These are phyloP conservation scores for Vitis rotundifolia DNA, from an alignment of 164 flowering plant genomes.

Conservation along the genomic window DNA sequence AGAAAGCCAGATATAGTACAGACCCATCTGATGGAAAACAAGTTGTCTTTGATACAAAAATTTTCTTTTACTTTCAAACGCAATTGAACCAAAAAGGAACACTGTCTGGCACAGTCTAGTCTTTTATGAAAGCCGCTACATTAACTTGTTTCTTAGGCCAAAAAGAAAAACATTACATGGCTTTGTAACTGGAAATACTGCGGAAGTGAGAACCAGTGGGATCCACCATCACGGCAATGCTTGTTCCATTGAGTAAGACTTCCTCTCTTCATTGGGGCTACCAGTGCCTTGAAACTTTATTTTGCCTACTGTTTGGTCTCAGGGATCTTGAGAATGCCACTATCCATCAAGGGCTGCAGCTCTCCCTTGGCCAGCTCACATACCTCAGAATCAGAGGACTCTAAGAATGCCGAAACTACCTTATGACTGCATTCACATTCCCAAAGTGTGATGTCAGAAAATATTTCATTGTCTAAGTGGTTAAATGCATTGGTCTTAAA, in stretches of 20 bases:
- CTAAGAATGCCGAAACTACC: slow-evolving; percentile 72
- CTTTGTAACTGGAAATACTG: too few species aligned
- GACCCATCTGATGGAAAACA: not conserved
- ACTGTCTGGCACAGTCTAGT: too few species aligned
- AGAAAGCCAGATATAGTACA: not conserved
- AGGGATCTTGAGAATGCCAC: slow-evolving; percentile 57
- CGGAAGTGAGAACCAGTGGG: too few species aligned
- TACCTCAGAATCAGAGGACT: slow-evolving; percentile 53
- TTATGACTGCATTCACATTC: slow-evolving; percentile 51
- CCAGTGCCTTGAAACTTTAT: too few species aligned
- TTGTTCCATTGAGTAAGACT: too few species aligned
- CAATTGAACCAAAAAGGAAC: not conserved
- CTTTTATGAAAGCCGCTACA: too few species aligned
- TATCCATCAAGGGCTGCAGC: slow-evolving; percentile 66
- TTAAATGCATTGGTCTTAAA: not conserved
- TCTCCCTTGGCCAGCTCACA: slow-evolving; percentile 46
- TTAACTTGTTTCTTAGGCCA: too few species aligned
- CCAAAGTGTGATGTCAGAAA: slow-evolving; percentile 5
- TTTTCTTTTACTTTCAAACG: not conserved
- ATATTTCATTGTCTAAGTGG: not conserved
- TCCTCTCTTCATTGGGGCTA: too few species aligned
- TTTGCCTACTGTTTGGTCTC: slow-evolving; percentile 13
- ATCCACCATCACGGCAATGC: too few species aligned
- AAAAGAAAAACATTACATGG: too few species aligned
- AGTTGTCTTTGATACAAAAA: not conserved